Evolutionary conservation across 129 eudicot species (phyloP), one percentile per base, ranked within the genome.

Genomic region (Helianthus tuberosus): DNA sequence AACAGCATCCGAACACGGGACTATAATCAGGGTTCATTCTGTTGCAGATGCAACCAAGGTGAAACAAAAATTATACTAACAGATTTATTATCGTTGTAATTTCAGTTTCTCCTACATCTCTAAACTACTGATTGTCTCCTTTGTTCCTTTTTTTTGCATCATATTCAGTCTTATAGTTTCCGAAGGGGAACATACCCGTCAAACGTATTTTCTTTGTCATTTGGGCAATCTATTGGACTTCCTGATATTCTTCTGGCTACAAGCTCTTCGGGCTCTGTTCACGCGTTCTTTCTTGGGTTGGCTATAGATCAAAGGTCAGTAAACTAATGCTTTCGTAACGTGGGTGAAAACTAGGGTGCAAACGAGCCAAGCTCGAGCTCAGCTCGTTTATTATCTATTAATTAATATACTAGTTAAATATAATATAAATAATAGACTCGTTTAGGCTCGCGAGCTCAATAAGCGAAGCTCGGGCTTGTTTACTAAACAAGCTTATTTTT

Each of bases 1-100:
- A 15, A 93, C 98, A 53, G 97, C 98, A 67, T 93, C 98, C 12
- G 98, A 90, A 74, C 98, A 90, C 64, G 98, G 98, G 79, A 93
- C 98, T 68, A 84, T 90, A 46, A 85, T 93, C 79, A 86, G 98
- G 86, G 96, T 93, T 83, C 96, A 93, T 83, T 87, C 81, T 55
- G 72, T 93, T 77, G 81, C 96, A 55, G 97, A 93, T 17, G 96
- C 91, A 65, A 81, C 96, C 66, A 90, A 93, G 98, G 98, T 93
- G 79, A 82, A 67, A 51, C 72, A 82, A 67, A 51, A 69, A 14
- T 5, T 46, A 64, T 17, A 73, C 32, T 32, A 57, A 59, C 35
- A 66, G 25, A 11, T 29, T 8, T 27, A 53, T 72, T 44, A 0
- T 52, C 41, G 4, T 6, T 20, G 25, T 73, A 57, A 27, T 59